Percentiles rank a stretch among this genome's conserved stretches.
Evolutionary conservation across 768 basidiomycete genomes (phyloP).

Genomic region (Suillus subluteus): DNA sequence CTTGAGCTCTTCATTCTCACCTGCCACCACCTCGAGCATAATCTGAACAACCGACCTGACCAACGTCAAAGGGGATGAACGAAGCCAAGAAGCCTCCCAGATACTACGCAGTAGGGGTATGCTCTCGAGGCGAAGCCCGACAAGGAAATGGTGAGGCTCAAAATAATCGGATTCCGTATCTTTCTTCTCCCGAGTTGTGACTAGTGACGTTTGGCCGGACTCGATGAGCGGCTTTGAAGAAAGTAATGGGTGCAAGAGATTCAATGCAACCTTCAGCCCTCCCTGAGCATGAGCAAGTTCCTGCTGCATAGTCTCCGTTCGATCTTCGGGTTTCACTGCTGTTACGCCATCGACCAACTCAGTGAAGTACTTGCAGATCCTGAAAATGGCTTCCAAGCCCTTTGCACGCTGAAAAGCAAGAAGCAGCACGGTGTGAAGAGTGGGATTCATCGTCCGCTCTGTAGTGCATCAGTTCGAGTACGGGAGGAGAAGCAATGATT

Average conservation of each 20-base stretch:
- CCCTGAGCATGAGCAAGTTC: constrained; percentile 78
- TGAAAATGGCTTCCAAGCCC: constrained; percentile 71
- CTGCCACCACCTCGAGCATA: constrained; percentile 79
- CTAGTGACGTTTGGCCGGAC: constrained; percentile 76
- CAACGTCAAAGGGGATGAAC: constrained; percentile 71
- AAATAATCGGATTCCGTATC: constrained; percentile 81
- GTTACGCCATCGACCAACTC: constrained; percentile 58
- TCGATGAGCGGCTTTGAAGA: constrained; percentile 84
- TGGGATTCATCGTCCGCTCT: constrained; percentile 79
- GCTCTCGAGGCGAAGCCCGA: constrained; percentile 72
- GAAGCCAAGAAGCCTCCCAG: constrained; percentile 87
- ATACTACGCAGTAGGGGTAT: constrained; percentile 68
- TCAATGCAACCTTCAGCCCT: constrained; percentile 80
- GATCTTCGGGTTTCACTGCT: constrained; percentile 54
- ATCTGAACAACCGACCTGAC: constrained; percentile 76
- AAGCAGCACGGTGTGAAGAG: constrained; percentile 83
- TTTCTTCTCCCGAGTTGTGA: constrained; percentile 76
- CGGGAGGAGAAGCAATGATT: not conserved
- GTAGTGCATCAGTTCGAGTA: constrained; percentile 10
- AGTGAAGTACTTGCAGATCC: constrained; percentile 58
- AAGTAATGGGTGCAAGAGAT: constrained; percentile 75
- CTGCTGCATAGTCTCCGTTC: constrained; percentile 58
- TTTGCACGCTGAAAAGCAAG: constrained; percentile 70
- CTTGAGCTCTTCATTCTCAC: constrained; percentile 76
- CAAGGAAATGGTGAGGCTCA: constrained; percentile 85